Percentiles rank a stretch among this genome's conserved stretches.
These are phyloP conservation scores for Salvia sclarea DNA, from an alignment of 305 asterid species.

Conservation along the genomic window DNA sequence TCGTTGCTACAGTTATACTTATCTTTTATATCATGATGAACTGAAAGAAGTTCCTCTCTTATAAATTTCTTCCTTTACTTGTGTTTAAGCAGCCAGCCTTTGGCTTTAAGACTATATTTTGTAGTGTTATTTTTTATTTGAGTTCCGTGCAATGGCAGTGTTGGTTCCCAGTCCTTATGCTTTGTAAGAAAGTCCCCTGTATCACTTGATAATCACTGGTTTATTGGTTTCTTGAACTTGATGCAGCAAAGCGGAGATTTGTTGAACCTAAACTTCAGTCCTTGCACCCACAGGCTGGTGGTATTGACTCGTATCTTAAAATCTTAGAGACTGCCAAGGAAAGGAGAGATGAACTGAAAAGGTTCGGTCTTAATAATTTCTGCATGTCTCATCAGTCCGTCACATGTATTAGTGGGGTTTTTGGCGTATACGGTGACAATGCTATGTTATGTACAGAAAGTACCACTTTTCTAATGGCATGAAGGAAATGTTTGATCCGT, in stretches of 20 bases:
- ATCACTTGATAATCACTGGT: constrained; percentile 7
- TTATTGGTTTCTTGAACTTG: constrained; percentile 27
- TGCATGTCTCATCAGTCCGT: background rate
- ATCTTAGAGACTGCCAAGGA: constrained; percentile 66
- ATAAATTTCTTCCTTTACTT: background rate
- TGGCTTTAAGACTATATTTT: constrained; percentile 10
- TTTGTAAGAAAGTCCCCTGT: constrained; percentile 5
- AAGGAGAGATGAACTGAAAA: constrained; percentile 64
- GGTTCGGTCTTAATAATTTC: constrained; percentile 47
- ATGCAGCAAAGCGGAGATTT: constrained; percentile 78
- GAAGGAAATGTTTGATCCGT: constrained; percentile 75
- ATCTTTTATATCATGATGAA: constrained; percentile 5
- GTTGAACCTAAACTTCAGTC: constrained; percentile 81
- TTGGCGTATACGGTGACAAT: constrained; percentile 19
- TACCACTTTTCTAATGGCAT: constrained; percentile 64
- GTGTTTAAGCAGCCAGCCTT: constrained; percentile 11
- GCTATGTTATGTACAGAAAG: constrained; percentile 41
- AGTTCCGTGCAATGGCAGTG: background rate
- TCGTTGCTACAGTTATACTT: background rate
- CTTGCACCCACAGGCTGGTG: constrained; percentile 60
- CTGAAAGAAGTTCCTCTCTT: background rate
- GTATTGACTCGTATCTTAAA: constrained; percentile 64
- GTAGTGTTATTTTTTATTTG: background rate
- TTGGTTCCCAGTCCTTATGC: constrained; percentile 18
- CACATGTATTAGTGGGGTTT: constrained; percentile 12